Conservation (phyloP, 768 basidiomycete genomes). For the Favolaschia claudopus region DNA sequence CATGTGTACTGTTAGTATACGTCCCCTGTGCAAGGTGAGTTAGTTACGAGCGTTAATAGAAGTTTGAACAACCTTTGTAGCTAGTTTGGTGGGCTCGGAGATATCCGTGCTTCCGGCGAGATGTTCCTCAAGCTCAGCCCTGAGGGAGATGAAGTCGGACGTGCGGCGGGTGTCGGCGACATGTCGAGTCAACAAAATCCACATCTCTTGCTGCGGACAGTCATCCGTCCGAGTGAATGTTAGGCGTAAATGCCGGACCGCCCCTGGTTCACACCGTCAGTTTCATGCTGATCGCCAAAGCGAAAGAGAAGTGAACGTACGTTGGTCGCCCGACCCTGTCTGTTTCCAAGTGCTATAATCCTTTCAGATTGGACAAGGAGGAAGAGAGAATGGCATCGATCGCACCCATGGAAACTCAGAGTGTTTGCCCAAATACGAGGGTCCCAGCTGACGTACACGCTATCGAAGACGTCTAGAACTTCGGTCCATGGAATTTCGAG, state of each 20-base stretch:
- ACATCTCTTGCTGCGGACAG: slow-evolving; percentile 60
- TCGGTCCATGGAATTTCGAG: slow-evolving; percentile 80
- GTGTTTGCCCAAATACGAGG: slow-evolving; percentile 61
- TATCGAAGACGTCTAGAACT: slow-evolving; percentile 75
- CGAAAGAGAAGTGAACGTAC: slow-evolving; percentile 19
- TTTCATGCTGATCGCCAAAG: too few relatives aligned
- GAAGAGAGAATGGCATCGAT: neutral
- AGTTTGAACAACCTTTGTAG: slow-evolving; percentile 42
- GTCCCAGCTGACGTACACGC: slow-evolving; percentile 90
- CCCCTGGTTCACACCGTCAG: too few relatives aligned
- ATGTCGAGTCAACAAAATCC: slow-evolving; percentile 86
- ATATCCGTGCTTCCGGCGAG: slow-evolving; percentile 31
- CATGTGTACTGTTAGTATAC: slow-evolving; percentile 61
- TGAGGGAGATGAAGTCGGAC: slow-evolving; percentile 75
- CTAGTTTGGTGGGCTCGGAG: slow-evolving; percentile 40
- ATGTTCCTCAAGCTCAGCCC: slow-evolving; percentile 57
- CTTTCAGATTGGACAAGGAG: slow-evolving; percentile 26
- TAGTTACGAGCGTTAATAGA: neutral
- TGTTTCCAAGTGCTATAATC: slow-evolving; percentile 57
- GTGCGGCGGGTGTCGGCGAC: slow-evolving; percentile 62
- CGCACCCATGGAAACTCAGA: slow-evolving; percentile 74
- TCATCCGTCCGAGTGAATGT: slow-evolving; percentile 41
- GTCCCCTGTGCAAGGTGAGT: slow-evolving; percentile 43
- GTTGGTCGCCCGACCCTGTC: slow-evolving; percentile 37
- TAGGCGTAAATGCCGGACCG: slow-evolving; percentile 50